Percentiles rank a stretch among this genome's conserved stretches.
phyloP scores from a whole-genome alignment of 371 early-diverging fungal species.

The Mortierella sp. region DNA sequence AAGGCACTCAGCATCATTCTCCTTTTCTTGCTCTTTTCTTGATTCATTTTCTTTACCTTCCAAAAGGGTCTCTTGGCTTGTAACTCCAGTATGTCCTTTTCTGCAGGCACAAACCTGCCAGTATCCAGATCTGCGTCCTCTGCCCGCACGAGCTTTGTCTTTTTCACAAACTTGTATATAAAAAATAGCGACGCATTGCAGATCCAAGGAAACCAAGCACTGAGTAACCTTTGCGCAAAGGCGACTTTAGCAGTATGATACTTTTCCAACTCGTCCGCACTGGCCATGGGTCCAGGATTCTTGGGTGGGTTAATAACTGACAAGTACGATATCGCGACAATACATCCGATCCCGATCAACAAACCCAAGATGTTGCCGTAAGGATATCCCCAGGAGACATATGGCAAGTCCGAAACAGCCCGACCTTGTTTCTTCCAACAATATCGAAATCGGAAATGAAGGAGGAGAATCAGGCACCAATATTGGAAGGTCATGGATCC shows the following conservation, averaged over 20 bases:
- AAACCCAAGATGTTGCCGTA: constrained; percentile 70
- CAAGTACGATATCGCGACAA: constrained; percentile 59
- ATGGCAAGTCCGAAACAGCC: constrained; percentile 71
- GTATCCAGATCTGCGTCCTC: constrained; percentile 63
- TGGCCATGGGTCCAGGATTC: too few relatives aligned
- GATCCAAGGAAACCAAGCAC: constrained; percentile 7
- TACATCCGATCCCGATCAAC: constrained; percentile 62
- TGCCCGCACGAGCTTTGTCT: constrained; percentile 60
- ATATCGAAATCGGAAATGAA: constrained; percentile 56
- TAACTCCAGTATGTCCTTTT: constrained; percentile 3
- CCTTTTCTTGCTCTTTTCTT: background rate
- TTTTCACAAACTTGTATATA: constrained; percentile 61
- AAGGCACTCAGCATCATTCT: too few relatives aligned
- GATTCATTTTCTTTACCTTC: constrained; percentile 7
- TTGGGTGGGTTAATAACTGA: background rate
- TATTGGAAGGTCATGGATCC: constrained; percentile 78
- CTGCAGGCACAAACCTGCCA: constrained; percentile 15
- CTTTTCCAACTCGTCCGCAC: too few relatives aligned
- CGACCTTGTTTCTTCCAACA: constrained; percentile 77
- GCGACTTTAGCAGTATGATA: too few relatives aligned
- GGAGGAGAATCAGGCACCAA: constrained; percentile 74
- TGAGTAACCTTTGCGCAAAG: too few relatives aligned
- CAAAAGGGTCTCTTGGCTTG: background rate
- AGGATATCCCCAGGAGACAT: constrained; percentile 74
- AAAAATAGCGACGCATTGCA: constrained; percentile 32